Evolutionary conservation across 1,284 basidiomycete genomes (phyloP).

Genomic region (Heterobasidion annosum): DNA sequence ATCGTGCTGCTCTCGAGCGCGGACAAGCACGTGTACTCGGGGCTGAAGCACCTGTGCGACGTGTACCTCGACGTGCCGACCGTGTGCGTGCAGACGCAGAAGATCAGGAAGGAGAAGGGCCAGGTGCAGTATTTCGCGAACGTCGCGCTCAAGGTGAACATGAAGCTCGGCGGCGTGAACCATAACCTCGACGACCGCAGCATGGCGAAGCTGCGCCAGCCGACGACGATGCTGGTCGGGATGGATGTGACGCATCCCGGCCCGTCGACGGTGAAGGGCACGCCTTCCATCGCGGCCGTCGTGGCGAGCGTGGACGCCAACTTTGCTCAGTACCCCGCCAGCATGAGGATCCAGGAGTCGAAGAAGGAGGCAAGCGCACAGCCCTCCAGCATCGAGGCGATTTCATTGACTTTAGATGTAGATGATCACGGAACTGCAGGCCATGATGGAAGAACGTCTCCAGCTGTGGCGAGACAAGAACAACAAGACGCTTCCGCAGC

Average conservation of each 20-base stretch:
- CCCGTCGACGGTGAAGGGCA: slow-evolving; percentile 52
- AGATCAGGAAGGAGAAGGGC: slow-evolving; percentile 53
- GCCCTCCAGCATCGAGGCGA: too few relatives aligned
- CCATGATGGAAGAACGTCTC: slow-evolving; percentile 66
- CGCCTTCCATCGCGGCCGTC: slow-evolving; percentile 73
- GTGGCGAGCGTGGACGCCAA: slow-evolving; percentile 59
- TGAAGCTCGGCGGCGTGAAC: slow-evolving; percentile 74
- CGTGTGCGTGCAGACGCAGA: slow-evolving; percentile 57
- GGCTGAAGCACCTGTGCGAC: slow-evolving; percentile 65
- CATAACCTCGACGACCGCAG: slow-evolving; percentile 46
- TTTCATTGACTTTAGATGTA: slow-evolving; percentile 2
- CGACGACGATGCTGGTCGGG: slow-evolving; percentile 69
- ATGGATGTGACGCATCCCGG: slow-evolving; percentile 82
- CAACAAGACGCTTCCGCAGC: slow-evolving; percentile 37
- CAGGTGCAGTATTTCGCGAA: slow-evolving; percentile 71
- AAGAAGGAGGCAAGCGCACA: slow-evolving; percentile 55
- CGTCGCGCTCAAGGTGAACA: slow-evolving; percentile 72
- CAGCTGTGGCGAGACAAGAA: slow-evolving; percentile 40
- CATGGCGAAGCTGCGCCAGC: slow-evolving; percentile 44
- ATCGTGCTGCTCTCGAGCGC: slow-evolving; percentile 53
- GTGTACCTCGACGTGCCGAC: slow-evolving; percentile 54
- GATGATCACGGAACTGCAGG: slow-evolving; percentile 20
- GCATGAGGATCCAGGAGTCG: slow-evolving; percentile 61
- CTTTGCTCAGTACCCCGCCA: slow-evolving; percentile 66
- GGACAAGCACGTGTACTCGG: slow-evolving; percentile 62